Evolutionary conservation across 169 alveolate species (phyloP).

Genomic region (Theileria orientalis): DNA sequence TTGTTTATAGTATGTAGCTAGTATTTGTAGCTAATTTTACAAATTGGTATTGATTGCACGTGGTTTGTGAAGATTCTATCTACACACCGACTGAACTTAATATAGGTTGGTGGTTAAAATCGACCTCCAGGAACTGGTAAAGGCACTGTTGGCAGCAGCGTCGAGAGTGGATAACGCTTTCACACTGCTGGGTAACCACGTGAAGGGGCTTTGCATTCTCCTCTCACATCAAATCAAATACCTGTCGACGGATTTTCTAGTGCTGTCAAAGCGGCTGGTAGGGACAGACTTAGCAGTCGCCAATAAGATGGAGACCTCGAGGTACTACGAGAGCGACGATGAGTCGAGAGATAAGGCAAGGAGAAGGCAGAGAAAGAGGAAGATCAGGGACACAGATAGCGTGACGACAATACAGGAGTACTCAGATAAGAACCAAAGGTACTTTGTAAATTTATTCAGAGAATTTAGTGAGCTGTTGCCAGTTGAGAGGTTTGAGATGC

Average conservation of each 20-base stretch:
- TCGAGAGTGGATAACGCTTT: slow-evolving; percentile 42
- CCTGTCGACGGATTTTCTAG: slow-evolving; percentile 18
- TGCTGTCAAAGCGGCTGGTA: slow-evolving; percentile 2
- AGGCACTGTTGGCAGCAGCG: slow-evolving; percentile 34
- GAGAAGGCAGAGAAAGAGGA: slow-evolving; percentile 7
- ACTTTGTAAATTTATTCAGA: background rate
- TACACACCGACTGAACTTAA: too few species aligned
- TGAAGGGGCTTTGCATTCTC: slow-evolving; percentile 58
- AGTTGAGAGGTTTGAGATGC: slow-evolving; percentile 54
- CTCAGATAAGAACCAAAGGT: background rate
- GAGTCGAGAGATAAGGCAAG: slow-evolving; percentile 18
- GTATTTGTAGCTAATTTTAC: too few species aligned
- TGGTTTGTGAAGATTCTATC: too few species aligned
- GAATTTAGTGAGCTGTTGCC: slow-evolving; percentile 36
- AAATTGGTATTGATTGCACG: too few species aligned
- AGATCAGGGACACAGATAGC: slow-evolving; percentile 8
- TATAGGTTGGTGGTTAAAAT: slow-evolving; percentile 22
- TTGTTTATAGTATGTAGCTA: too few species aligned
- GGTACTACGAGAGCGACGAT: slow-evolving; percentile 48
- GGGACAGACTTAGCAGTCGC: slow-evolving; percentile 3
- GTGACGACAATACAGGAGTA: slow-evolving; percentile 2
- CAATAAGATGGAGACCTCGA: slow-evolving; percentile 9
- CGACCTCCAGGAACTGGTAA: slow-evolving; percentile 41
- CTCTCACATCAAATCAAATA: slow-evolving; percentile 20
- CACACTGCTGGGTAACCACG: slow-evolving; percentile 39